Base-by-base conservation (phyloP, 2,329 filamentous ascomycete genomes). In the Pyrenochaeta sp. region DNA sequence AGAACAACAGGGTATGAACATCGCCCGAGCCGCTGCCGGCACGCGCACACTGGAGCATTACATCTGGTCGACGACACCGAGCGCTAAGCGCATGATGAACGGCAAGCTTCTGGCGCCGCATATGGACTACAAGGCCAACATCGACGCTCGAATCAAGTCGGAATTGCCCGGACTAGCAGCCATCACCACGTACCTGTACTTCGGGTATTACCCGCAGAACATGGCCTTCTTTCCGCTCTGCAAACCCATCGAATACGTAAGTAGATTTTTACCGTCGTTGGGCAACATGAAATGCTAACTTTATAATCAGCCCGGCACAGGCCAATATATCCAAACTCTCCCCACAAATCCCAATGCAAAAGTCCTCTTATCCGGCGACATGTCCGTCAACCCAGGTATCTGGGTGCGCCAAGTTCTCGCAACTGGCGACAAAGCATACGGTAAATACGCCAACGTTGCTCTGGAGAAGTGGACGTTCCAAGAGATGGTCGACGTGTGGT, bases 51-150 rank as follows among this genome's bases (percentile, higher is more conserved):
- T 84, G 0, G 68, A 80, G 52, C 79, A 82, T 58, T 83, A 78
- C 62, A 72, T 83, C 52, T 83, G 80, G 79, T 81, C 77, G 7
- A 83, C 81, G 0, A 71, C 81, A 5, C 81, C 81, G 1, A 74
- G 76, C 36, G 66, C 72, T 5, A 65, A 61, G 34, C 62, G 56
- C 12, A 68, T 77, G 15, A 73, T 73, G 5, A 56, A 60, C 0
- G 79, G 80, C 0, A 74, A 76, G 47, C 55, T 67, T 2, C 36
- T 66, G 3, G 72, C 80, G 0, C 77, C 79, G 0, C 80, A 83
- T 56, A 80, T 80, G 58, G 79, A 78, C n/a, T 75, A 69, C 58
- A 83, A 83, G 62, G 75, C 75, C 25, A 67, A 68, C 1, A 72
- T 81, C 5, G 79, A 82, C 58, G 71, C 68, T 19, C 76, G 75